Evolutionary conservation across 768 basidiomycete species (phyloP), one percentile per base, ranked within the genome.

Genomic region (Phlebiopsis flavidoalba): DNA sequence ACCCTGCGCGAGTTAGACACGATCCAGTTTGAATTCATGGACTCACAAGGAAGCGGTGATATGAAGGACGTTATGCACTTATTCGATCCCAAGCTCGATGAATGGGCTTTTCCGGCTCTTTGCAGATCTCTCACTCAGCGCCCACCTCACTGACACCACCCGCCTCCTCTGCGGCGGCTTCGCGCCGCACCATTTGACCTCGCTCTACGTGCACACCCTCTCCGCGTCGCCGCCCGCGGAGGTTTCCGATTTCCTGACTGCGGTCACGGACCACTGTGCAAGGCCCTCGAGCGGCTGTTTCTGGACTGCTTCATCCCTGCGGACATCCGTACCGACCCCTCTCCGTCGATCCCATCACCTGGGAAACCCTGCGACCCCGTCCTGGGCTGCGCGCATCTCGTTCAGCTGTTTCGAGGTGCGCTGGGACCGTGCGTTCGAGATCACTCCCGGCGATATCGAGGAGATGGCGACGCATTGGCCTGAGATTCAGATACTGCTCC

Each of bases 91-190:
- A 63, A 61, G 2, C 69, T 85, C 15, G 45, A 68, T 21, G 75
- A 81, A 64, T 82, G 79, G 21, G 78, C 81, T 0, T 87, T 86
- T 66, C 82, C 82, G 0, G 72, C 75, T 1, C 72, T 87, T n/a
- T 4, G 78, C 73, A 67, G 84, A 86, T 60, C 74, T 85, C 45
- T 80, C 77, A 3, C 62, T 83, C 51, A 81, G 80, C 17, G 75
- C 74, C 11, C 65, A 70, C n/a, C 74, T 84, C 24, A 70, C 72
- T 5, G 77, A 84, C 56, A 71, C 80, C 21, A 70, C 77, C 5
- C 69, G 68, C 3, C 81, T 87, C 68, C 68, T 87, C 57, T 67
- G 71, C 36, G 66, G 69, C 1, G 63, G 73, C 3, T 83, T 77
- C 59, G 74, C 81, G 0, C 86, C 86, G 0, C 64, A 67, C 5